Conservation (phyloP, 2,329 filamentous ascomycete genomes). For the Fusarium xylarioides region DNA sequence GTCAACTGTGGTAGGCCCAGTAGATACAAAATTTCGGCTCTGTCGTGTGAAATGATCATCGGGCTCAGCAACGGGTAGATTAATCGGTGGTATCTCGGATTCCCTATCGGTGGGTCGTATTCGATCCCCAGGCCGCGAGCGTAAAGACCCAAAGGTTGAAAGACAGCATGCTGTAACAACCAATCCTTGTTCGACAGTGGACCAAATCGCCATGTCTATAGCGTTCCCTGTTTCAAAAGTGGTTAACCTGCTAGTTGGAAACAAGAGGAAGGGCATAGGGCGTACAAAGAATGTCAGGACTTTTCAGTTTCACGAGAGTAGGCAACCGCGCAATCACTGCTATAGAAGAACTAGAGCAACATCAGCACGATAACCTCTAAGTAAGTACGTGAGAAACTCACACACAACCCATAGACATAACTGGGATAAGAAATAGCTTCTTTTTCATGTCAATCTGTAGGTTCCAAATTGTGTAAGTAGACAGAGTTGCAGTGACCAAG, state of each 20-base stretch:
- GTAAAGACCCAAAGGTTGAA: neutral
- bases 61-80: fast-evolving
- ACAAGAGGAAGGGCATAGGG: neutral
- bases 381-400: fast-evolving
- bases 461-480: neutral
- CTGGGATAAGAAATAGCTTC: neutral
- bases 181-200: neutral
- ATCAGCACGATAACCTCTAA: fast-evolving
- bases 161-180: neutral
- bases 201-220: neutral
- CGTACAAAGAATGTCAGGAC: neutral
- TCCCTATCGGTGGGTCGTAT: fast-evolving
- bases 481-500: neutral
- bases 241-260: neutral
- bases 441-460: neutral
- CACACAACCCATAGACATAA: neutral
- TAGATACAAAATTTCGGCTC: neutral
- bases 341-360: neutral
- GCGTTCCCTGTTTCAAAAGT: fast-evolving
- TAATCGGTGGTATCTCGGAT: neutral
- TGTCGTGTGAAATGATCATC: fast-evolving
- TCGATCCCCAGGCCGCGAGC: neutral
- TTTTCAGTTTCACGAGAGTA: neutral
- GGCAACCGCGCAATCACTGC: neutral
- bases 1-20: neutral